phyloP scores from a whole-genome alignment of 257 asterid species.

The Solanum etuberosum region DNA sequence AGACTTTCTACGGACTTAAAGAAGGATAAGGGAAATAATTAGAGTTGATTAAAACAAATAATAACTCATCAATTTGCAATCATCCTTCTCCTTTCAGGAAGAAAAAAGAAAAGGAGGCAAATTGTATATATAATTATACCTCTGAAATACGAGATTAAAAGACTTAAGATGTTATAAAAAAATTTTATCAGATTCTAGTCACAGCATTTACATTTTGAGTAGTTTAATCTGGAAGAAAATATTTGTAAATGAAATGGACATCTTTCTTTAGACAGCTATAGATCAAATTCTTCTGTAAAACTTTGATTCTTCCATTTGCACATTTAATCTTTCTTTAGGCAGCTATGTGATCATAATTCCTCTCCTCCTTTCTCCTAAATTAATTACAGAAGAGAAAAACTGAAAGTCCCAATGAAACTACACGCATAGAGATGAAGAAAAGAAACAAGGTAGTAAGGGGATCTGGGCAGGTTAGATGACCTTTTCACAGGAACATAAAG shows the following conservation, averaged over 20 bases:
- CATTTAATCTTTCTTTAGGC: neutral
- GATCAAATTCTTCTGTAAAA: neutral
- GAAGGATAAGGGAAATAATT: neutral
- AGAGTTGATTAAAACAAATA: neutral
- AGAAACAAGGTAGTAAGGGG: neutral
- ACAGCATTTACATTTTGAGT: neutral
- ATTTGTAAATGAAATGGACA: neutral
- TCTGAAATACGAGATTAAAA: neutral
- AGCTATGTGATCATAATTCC: neutral
- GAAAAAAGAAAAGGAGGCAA: neutral
- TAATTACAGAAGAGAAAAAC: neutral
- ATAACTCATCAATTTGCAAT: neutral
- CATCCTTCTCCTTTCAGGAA: neutral
- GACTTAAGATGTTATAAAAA: neutral
- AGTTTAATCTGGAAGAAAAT: neutral
- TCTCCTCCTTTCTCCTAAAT: neutral
- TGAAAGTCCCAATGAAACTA: neutral
- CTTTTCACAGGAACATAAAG: neutral
- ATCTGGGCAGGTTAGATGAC: neutral
- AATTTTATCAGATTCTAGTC: neutral
- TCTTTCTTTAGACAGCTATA: neutral
- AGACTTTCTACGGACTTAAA: neutral
- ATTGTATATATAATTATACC: neutral
- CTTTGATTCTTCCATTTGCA: neutral
- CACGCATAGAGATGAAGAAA: neutral